Percentiles rank a stretch among this genome's conserved stretches.
These are phyloP conservation scores for Fusarium hostae DNA, from an alignment of 2,329 filamentous ascomycete genomes.

Conservation along the genomic window DNA sequence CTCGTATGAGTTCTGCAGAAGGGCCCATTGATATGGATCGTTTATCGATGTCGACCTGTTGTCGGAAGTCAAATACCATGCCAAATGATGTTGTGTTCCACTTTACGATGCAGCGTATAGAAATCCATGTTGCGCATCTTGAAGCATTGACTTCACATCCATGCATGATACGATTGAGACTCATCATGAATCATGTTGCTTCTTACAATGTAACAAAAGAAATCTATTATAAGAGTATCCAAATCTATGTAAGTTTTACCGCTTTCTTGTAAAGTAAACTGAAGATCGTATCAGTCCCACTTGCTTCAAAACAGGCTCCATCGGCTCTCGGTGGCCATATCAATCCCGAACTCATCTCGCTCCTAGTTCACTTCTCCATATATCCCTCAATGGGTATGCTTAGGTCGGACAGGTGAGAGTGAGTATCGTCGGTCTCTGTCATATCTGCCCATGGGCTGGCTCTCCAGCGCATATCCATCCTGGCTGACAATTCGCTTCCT, in stretches of 20 bases:
- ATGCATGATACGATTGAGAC: slow-evolving; percentile 1
- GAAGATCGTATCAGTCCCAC: slow-evolving; percentile 11
- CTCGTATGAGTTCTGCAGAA: slow-evolving; percentile 19
- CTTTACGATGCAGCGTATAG: not conserved
- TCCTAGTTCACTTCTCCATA: not conserved
- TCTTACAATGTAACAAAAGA: slow-evolving; percentile 7
- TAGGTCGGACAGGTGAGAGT: slow-evolving; percentile 24
- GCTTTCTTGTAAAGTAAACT: not conserved
- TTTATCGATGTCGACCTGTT: slow-evolving; percentile 2
- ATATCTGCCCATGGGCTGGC: slow-evolving; percentile 16
- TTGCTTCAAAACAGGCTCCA: not conserved
- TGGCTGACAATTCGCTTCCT: slow-evolving; percentile 37
- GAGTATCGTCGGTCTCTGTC: slow-evolving; percentile 14
- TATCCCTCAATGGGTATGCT: not conserved
- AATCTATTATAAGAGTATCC: not conserved
- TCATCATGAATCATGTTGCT: not conserved
- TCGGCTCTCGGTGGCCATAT: not conserved
- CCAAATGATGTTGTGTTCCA: not conserved
- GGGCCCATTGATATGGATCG: slow-evolving; percentile 1
- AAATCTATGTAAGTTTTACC: not conserved
- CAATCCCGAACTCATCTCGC: not conserved
- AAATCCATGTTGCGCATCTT: slow-evolving; percentile 11
- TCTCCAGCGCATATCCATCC: slow-evolving; percentile 44
- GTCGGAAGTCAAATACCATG: not conserved
- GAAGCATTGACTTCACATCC: slow-evolving; percentile 5